Conservation (phyloP, 164 flowering plant genomes). For the Magnolia officinalis region DNA sequence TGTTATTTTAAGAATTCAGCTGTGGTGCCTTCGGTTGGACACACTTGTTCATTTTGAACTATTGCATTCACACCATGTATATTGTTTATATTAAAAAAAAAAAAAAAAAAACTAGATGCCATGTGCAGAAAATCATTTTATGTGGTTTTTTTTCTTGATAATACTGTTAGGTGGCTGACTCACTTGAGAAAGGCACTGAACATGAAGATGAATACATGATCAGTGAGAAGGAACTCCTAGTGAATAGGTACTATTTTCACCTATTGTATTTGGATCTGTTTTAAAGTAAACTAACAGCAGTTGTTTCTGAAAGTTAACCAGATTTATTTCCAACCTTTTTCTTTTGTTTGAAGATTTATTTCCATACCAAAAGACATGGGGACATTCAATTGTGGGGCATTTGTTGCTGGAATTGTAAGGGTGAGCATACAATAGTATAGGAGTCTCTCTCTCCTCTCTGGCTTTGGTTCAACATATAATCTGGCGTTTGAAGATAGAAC, state of each 20-base stretch:
- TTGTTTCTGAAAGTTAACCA: slow-evolving; percentile 2
- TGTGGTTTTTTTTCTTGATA: not conserved
- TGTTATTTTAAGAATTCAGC: not conserved
- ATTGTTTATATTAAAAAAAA: too few species aligned
- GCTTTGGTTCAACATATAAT: not conserved
- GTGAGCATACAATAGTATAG: slow-evolving; percentile 31
- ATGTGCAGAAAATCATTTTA: not conserved
- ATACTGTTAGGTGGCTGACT: slow-evolving; percentile 80
- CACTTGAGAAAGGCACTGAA: slow-evolving; percentile 99
- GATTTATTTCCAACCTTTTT: slow-evolving; percentile 1
- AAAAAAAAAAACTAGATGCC: too few species aligned
- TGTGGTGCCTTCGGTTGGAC: not conserved
- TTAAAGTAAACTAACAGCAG: slow-evolving; percentile 4
- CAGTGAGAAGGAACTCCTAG: slow-evolving; percentile 98
- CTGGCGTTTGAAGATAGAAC: slow-evolving; percentile 12
- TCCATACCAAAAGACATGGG: slow-evolving; percentile 99
- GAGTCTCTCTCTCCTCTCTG: slow-evolving; percentile 1
- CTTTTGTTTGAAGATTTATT: slow-evolving; percentile 58
- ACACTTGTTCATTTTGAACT: not conserved
- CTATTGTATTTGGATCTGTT: not conserved
- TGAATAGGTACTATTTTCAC: slow-evolving; percentile 53
- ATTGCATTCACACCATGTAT: not conserved
- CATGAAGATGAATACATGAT: slow-evolving; percentile 99
- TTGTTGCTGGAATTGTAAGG: slow-evolving; percentile 98
- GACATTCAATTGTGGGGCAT: slow-evolving; percentile 99